A percentile compares a stretch with the other conserved stretches of the same genome.
These are phyloP conservation scores for Phaseolus lunatus DNA, from an alignment of 306 rosid species.

Conservation along the genomic window DNA sequence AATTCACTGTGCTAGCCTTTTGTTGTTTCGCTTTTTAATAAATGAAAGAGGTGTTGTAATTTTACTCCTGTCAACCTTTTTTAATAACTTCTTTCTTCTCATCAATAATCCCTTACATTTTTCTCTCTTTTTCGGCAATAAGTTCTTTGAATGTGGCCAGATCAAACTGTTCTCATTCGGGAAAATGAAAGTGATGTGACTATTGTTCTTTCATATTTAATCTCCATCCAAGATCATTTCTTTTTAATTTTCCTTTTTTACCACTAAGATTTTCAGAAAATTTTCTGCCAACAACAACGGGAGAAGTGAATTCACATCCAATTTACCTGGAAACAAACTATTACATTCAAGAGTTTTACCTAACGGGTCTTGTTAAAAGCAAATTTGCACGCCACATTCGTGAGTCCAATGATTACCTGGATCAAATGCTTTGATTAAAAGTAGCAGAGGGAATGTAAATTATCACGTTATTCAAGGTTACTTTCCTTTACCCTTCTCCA, in stretches of 20 bases:
- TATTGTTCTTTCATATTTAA: constrained; percentile 18
- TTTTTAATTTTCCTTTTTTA: constrained; percentile 7
- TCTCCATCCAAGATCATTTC: background rate
- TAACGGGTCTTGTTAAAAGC: background rate
- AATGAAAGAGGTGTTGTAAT: constrained; percentile 10
- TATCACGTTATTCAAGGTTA: background rate
- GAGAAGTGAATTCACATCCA: background rate
- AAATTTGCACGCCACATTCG: constrained; percentile 17
- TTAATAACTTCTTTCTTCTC: background rate
- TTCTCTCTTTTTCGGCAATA: constrained; percentile 1
- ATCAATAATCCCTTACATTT: background rate
- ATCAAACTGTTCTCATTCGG: background rate
- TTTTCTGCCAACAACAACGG: background rate
- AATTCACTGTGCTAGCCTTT: background rate
- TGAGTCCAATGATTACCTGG: constrained; percentile 1
- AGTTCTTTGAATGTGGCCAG: constrained; percentile 10
- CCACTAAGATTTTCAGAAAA: background rate
- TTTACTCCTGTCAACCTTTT: constrained; percentile 3
- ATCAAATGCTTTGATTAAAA: constrained; percentile 12
- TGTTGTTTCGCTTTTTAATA: constrained; percentile 10
- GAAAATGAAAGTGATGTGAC: constrained; percentile 27
- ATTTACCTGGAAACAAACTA: background rate
- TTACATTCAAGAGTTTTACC: constrained; percentile 19
- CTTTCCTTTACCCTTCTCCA: background rate
- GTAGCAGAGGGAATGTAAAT: background rate